phyloP scores from a whole-genome alignment of 495 filamentous ascomycete species.

The Chaetomidium leptoderma region DNA sequence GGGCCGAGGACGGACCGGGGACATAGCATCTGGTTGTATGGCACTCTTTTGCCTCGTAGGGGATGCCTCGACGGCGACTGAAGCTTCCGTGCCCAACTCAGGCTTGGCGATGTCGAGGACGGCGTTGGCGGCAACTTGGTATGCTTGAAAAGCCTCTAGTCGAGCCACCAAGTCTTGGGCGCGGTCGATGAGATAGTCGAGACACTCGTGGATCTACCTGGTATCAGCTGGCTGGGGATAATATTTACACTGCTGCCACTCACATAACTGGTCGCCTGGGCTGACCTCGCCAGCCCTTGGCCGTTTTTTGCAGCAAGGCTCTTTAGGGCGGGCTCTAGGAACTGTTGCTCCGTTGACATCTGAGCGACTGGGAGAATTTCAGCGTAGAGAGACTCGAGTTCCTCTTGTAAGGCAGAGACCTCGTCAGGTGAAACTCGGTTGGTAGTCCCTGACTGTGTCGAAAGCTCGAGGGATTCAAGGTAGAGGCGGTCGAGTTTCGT shows the following conservation, averaged over 20 bases:
- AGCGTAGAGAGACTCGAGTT: conserved; percentile 58
- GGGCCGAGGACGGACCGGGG: conserved; percentile 27
- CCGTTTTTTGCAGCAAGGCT: conserved; percentile 35
- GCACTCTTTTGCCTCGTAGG: conserved; percentile 17
- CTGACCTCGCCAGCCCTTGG: conserved; percentile 33
- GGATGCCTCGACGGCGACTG: conserved; percentile 11
- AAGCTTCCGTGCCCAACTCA: conserved; percentile 20
- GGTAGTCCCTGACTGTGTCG: conserved; percentile 21
- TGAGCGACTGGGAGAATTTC: conserved; percentile 61
- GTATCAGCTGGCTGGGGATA: conserved; percentile 16
- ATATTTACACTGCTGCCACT: conserved; percentile 1
- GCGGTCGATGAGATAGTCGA: conserved; percentile 37
- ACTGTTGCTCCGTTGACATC: conserved; percentile 59
- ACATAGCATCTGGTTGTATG: conserved; percentile 14
- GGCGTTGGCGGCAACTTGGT: conserved; percentile 29
- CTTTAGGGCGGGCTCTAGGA: conserved; percentile 52
- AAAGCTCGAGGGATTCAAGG: conserved; percentile 36
- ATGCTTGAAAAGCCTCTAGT: conserved; percentile 29
- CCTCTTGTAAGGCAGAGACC: conserved; percentile 48
- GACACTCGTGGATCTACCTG: conserved; percentile 36
- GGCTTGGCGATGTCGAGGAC: conserved; percentile 27
- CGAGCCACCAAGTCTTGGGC: conserved; percentile 25
- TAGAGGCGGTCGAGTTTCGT: conserved; percentile 46
- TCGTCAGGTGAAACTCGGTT: conserved; percentile 26
- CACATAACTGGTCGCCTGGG: conserved; percentile 42